Evolutionary conservation across 2,329 filamentous ascomycete species (phyloP).

Genomic region (Aspergillus vadensis): DNA sequence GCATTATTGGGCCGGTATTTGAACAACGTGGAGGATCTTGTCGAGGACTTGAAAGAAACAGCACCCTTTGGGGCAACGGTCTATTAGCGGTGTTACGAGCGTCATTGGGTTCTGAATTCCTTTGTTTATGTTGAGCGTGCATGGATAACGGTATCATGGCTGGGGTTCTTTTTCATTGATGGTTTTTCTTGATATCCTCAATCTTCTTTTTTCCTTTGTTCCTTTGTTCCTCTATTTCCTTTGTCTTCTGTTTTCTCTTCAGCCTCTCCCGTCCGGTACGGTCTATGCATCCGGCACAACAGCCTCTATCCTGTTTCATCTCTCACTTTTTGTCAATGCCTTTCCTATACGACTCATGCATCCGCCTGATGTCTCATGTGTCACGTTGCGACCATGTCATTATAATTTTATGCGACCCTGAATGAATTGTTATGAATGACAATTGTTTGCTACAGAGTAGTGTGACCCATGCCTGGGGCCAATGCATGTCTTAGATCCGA

Average conservation of each 20-base stretch:
- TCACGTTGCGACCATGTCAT: constrained; percentile 25
- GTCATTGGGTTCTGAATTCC: constrained; percentile 15
- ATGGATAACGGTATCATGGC: constrained; percentile 23
- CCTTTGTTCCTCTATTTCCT: constrained; percentile 14
- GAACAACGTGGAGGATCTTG: constrained; percentile 79
- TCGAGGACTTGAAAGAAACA: constrained; percentile 78
- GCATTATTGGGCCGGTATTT: constrained; percentile 73
- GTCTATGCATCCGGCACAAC: constrained; percentile 11
- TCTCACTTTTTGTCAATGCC: constrained; percentile 12
- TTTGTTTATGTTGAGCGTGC: constrained; percentile 22
- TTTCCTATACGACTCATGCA: constrained; percentile 17
- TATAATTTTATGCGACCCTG: background rate
- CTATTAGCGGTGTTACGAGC: constrained; percentile 30
- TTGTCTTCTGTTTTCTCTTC: constrained; percentile 11
- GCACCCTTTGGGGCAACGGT: constrained; percentile 67
- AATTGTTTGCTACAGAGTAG: too few relatives aligned
- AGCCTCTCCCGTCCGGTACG: constrained; percentile 20
- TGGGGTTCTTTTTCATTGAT: constrained; percentile 17
- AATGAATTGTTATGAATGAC: constrained; percentile 1
- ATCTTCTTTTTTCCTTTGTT: constrained; percentile 10
- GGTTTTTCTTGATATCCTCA: constrained; percentile 2
- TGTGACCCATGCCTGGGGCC: too few relatives aligned
- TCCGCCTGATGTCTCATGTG: constrained; percentile 27
- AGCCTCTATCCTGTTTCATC: constrained; percentile 15
- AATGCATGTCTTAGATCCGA: too few relatives aligned